A percentile compares a stretch with the other conserved stretches of the same genome.
Conservation (phyloP, 2,329 filamentous ascomycete genomes). For the Ceratocystiopsis minuta region DNA sequence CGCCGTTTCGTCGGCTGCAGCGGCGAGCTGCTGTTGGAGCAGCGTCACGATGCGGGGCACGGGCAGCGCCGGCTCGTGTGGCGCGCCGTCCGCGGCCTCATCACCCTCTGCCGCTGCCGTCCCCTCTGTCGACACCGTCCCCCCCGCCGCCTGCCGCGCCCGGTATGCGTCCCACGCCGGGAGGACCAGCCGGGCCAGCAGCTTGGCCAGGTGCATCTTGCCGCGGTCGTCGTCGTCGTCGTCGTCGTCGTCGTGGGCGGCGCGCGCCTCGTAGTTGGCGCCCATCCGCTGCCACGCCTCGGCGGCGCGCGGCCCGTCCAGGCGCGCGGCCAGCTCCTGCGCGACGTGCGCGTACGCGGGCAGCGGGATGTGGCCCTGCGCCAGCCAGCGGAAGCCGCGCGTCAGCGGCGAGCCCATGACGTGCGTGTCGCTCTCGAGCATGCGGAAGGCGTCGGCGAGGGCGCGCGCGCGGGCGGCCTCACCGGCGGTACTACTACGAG, state of each 20-base stretch:
- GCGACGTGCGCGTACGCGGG: constrained; percentile 23
- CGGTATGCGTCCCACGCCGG: constrained; percentile 5
- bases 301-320: constrained; percentile 10
- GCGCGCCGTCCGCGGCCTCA: too few relatives aligned
- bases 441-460: constrained; percentile 15
- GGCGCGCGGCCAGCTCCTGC: constrained; percentile 16
- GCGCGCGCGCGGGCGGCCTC: constrained; percentile 12
- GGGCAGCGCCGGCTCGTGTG: too few relatives aligned
- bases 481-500: constrained; percentile 6
- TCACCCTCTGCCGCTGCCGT: too few relatives aligned
- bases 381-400: constrained; percentile 20
- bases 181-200: constrained; percentile 2
- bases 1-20: too few relatives aligned
- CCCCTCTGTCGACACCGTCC: too few relatives aligned
- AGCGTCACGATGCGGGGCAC: too few relatives aligned
- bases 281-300: constrained; percentile 18
- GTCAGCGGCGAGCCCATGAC: constrained; percentile 15
- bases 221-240: neutral
- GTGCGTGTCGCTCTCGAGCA: constrained; percentile 21
- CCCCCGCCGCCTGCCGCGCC: neutral
- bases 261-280: constrained; percentile 14
- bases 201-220: neutral
- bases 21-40: too few relatives aligned
- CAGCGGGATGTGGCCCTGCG: constrained; percentile 19
- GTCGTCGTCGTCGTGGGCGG: neutral